These are phyloP conservation scores for Glomus cerebriforme DNA, from an alignment of 192 early-diverging fungal genomes.

Conservation along the genomic window DNA sequence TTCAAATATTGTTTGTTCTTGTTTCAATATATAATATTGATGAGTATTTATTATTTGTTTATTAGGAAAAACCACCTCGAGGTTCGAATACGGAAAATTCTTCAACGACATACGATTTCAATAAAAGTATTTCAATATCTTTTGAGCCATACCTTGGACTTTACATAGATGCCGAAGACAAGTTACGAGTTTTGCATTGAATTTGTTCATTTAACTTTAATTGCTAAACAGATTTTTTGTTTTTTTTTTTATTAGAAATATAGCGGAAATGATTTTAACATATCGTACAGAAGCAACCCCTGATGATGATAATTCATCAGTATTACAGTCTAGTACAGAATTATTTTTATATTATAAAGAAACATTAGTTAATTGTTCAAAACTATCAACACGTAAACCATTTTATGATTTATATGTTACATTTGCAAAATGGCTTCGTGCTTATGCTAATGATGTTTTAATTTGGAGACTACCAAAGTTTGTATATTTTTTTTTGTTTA, in stretches of 20 bases:
- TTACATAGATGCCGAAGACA: conserved; percentile 88
- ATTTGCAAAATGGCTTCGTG: conserved; percentile 78
- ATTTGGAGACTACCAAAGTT: conserved; percentile 69
- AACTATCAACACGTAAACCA: conserved; percentile 81
- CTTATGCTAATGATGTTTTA: conserved; percentile 80
- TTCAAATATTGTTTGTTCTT: neutral
- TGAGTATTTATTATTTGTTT: neutral
- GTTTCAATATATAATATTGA: neutral
- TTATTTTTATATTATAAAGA: conserved; percentile 91
- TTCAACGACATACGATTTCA: conserved; percentile 57
- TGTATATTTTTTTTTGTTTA: conserved; percentile 31
- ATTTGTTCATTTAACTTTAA: neutral
- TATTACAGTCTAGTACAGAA: conserved; percentile 87
- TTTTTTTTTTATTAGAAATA: conserved; percentile 3
- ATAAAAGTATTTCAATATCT: conserved; percentile 72
- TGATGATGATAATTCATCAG: conserved; percentile 61
- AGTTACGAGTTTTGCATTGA: conserved; percentile 42
- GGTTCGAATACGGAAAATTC: neutral
- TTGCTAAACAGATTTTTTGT: neutral
- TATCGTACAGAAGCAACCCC: conserved; percentile 46
- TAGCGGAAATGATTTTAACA: conserved; percentile 39
- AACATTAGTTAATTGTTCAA: conserved; percentile 81
- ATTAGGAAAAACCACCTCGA: neutral
- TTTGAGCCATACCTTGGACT: conserved; percentile 89
- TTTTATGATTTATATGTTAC: conserved; percentile 81